Evolutionary conservation across 2,329 filamentous ascomycete species (phyloP), one percentile per base, ranked within the genome.

Genomic region (Fusarium albosuccineum): DNA sequence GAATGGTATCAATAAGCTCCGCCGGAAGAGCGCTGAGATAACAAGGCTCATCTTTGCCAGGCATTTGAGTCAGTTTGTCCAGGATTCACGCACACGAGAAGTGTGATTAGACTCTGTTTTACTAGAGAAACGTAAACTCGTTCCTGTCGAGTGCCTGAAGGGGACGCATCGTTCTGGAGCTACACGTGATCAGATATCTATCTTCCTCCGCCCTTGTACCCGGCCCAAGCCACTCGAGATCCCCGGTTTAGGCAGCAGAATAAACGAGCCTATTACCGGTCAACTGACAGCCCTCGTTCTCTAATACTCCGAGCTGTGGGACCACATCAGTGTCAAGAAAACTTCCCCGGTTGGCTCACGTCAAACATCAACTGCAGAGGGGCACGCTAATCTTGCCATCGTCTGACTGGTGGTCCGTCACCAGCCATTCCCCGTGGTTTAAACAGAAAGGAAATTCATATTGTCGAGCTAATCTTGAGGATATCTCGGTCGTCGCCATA

Each of bases 381-480:
- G 46, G 26, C 29, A 51, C 36, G 49, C 36, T 41, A 40, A 59
- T 45, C 46, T 30, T 45, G 27, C 36, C 55, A 51, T 58, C 45
- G 37, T 51, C 54, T 51, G 39, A 33, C 54, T 16, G 6, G 37
- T 36, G 27, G 45, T 26, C 34, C 26, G 7, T n/a, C 7, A 30
- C 17, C 14, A 10, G 29, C 27, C 1, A 39, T 33, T 52, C 49
- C 37, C 30, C 11, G 27, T 39, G 40, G 39, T 42, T 37, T 14
- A 30, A 46, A 33, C 17, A 33, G 46, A 22, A 44, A 53, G 50
- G 45, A 49, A 54, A 61, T 53, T 54, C 52, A 52, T 39, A 34
- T 64, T 46, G 49, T 30, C 49, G 62, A 59, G 49, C 62, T 45
- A 55, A 63, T 65, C 62, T 56, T 40, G 44, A 39, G 62, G 42